Conservation (phyloP, 2,329 filamentous ascomycete genomes). For the Canariomyces notabilis region DNA sequence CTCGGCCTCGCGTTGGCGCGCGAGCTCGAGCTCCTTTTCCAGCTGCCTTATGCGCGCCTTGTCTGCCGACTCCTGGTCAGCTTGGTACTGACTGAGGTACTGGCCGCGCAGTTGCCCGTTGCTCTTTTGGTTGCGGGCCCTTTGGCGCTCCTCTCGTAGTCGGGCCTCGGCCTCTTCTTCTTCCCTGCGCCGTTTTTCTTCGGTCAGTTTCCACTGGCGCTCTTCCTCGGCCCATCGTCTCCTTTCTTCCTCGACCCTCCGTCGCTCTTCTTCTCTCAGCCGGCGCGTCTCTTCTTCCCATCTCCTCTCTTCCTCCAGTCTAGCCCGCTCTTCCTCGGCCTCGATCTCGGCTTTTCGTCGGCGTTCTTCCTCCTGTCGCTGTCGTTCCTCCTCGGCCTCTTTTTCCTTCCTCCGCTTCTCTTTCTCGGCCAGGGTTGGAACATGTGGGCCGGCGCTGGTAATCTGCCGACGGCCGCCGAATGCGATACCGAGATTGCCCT, state of each 20-base stretch:
- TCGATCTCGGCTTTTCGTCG: slow-evolving; percentile 43
- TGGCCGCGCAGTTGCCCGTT: slow-evolving; percentile 73
- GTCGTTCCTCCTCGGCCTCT: slow-evolving; percentile 55
- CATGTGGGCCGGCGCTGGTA: slow-evolving; percentile 71
- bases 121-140: slow-evolving; percentile 50
- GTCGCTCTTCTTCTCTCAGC: slow-evolving; percentile 60
- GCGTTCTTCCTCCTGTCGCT: slow-evolving; percentile 49
- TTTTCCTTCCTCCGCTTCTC: slow-evolving; percentile 60
- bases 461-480: slow-evolving; percentile 93
- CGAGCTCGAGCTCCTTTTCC: slow-evolving; percentile 63
- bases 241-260: slow-evolving; percentile 62
- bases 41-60: slow-evolving; percentile 66
- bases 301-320: slow-evolving; percentile 59
- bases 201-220: slow-evolving; percentile 68
- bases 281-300: slow-evolving; percentile 74
- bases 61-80: slow-evolving; percentile 51
- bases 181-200: slow-evolving; percentile 61
- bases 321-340: slow-evolving; percentile 58
- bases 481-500: slow-evolving; percentile 88
- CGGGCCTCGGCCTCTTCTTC: slow-evolving; percentile 67
- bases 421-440: slow-evolving; percentile 80
- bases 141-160: slow-evolving; percentile 61
- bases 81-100: slow-evolving; percentile 80
- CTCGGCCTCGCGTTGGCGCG: slow-evolving; percentile 59
- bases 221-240: slow-evolving; percentile 73